Evolutionary conservation across 2,329 filamentous ascomycete species (phyloP).

Genomic region (Chrysoporthe cubensis): DNA sequence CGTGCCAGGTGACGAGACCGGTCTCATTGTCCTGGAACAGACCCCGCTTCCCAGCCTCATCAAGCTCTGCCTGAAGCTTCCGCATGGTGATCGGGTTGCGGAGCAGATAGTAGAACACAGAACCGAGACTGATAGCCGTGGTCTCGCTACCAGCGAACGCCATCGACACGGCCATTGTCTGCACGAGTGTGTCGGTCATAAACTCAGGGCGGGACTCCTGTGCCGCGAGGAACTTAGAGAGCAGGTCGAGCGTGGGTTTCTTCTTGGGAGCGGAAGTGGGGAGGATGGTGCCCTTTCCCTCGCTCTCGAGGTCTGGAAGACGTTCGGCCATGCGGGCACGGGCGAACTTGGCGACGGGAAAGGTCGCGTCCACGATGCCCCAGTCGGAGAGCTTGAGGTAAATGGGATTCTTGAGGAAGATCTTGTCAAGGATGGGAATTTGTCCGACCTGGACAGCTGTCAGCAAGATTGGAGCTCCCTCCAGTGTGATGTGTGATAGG

Average conservation of each 20-base stretch:
- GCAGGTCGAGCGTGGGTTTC: slow-evolving; percentile 57
- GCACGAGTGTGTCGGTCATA: slow-evolving; percentile 71
- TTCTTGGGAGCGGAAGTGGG: slow-evolving; percentile 44
- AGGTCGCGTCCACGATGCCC: slow-evolving; percentile 69
- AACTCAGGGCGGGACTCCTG: slow-evolving; percentile 69
- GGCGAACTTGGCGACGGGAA: slow-evolving; percentile 75
- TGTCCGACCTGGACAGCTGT: slow-evolving; percentile 63
- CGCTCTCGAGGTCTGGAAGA: slow-evolving; percentile 48
- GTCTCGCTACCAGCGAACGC: slow-evolving; percentile 37
- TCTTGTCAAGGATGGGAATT: slow-evolving; percentile 68
- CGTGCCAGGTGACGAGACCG: slow-evolving; percentile 67
- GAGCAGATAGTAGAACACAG: slow-evolving; percentile 35
- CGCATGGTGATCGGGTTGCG: slow-evolving; percentile 32
- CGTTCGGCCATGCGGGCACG: slow-evolving; percentile 69
- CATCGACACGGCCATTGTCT: slow-evolving; percentile 68
- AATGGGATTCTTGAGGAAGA: slow-evolving; percentile 77
- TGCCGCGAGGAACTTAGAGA: slow-evolving; percentile 74
- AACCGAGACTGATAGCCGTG: slow-evolving; percentile 35
- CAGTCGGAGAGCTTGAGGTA: slow-evolving; percentile 69
- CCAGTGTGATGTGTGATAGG: background rate
- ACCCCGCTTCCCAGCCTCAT: slow-evolving; percentile 20
- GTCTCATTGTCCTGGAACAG: slow-evolving; percentile 41
- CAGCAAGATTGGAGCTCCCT: slow-evolving; percentile 2
- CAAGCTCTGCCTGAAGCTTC: slow-evolving; percentile 41
- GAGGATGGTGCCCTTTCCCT: slow-evolving; percentile 40